phyloP scores from a whole-genome alignment of 1,139 yeast species.

The Citeromyces hawaiiensis region DNA sequence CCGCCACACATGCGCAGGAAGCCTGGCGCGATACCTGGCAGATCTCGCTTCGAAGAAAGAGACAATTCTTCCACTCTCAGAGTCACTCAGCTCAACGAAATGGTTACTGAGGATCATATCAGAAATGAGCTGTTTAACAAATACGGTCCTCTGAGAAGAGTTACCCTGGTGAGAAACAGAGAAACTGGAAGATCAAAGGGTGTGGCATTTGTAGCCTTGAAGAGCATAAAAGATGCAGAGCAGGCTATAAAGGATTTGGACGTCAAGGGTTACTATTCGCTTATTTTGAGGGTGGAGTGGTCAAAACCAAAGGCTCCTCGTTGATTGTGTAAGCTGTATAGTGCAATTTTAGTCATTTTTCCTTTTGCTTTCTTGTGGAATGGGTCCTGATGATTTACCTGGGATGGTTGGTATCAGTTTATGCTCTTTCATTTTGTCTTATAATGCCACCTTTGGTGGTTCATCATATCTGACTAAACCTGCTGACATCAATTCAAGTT shows the following conservation, averaged over 20 bases:
- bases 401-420: no score
- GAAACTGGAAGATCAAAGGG: slow-evolving; percentile 95
- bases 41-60: slow-evolving; percentile 35
- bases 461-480: no score
- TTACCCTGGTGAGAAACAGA: slow-evolving; percentile 78
- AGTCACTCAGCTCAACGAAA: slow-evolving; percentile 81
- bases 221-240: slow-evolving; percentile 57
- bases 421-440: no score
- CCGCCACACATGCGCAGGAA: slow-evolving; percentile 68
- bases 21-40: slow-evolving; percentile 37
- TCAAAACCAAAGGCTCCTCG: slow-evolving; percentile 15
- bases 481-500: no score
- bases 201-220: slow-evolving; percentile 89
- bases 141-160: slow-evolving; percentile 69
- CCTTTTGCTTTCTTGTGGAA: no score
- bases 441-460: no score
- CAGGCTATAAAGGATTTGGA: slow-evolving; percentile 65
- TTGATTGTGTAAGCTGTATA: not conserved
- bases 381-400: no score
- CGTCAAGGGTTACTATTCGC: slow-evolving; percentile 87
- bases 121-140: slow-evolving; percentile 58
- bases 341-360: no score
- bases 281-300: slow-evolving; percentile 72
- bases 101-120: slow-evolving; percentile 73
- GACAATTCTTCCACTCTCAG: slow-evolving; percentile 86